Evolutionary conservation across 2,329 filamentous ascomycete genomes (phyloP).

Genomic region (Sporothrix schenckii): DNA sequence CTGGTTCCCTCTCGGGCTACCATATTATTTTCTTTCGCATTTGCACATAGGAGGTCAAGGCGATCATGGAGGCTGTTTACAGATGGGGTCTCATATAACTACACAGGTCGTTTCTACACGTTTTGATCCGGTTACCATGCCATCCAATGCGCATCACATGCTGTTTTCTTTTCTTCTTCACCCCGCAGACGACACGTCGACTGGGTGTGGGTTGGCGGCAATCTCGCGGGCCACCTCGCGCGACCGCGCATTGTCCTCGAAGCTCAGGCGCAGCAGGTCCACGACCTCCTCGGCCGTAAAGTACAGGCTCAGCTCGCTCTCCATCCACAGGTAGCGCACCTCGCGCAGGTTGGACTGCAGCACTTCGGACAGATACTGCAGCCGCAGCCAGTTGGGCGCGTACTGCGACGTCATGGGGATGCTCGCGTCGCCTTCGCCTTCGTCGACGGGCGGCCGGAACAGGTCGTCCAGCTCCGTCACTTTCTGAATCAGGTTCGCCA

Average conservation of each 20-base stretch:
- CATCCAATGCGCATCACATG: too few relatives aligned
- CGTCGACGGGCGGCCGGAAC: conserved; percentile 48
- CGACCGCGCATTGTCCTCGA: conserved; percentile 64
- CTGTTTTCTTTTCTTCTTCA: neutral
- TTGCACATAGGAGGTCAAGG: neutral
- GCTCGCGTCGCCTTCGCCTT: conserved; percentile 43
- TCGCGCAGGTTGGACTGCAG: conserved; percentile 68
- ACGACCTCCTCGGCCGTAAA: conserved; percentile 64
- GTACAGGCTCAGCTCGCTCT: conserved; percentile 67
- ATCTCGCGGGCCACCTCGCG: conserved; percentile 63
- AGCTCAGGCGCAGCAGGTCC: conserved; percentile 65
- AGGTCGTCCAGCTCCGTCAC: conserved; percentile 63
- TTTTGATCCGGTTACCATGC: neutral
- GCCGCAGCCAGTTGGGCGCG: conserved; percentile 62
- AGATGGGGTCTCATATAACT: neutral
- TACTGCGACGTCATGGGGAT: conserved; percentile 63
- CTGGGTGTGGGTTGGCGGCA: conserved; percentile 54
- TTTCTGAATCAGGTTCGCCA: conserved; percentile 60
- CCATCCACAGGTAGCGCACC: conserved; percentile 65
- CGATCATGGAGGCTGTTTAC: neutral
- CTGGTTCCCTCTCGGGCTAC: neutral
- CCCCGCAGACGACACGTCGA: neutral
- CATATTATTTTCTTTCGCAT: neutral
- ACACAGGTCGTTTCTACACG: neutral
- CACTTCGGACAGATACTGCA: conserved; percentile 66